Evolutionary conservation across 1,284 basidiomycete genomes (phyloP), one percentile per base, ranked within the genome.

Genomic region (Irpex lacteus): DNA sequence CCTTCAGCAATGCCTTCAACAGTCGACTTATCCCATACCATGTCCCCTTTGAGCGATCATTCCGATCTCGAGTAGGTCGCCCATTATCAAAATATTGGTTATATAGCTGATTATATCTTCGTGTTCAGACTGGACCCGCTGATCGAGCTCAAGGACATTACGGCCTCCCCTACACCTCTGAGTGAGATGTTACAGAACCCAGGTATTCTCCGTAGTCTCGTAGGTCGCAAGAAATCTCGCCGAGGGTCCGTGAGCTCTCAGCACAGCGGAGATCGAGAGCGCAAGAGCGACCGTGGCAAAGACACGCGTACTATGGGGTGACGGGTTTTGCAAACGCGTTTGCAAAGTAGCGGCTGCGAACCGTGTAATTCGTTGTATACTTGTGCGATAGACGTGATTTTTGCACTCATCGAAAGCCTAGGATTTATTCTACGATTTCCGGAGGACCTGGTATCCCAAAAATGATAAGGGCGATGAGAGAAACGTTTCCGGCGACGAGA

Each of bases 161-260:
- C 71, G 38, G 61, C 68, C n/a, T 71, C 74, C 18, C 74, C 75
- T 5, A 71, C 73, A 15, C 74, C 75, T 4, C 71, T 76, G 52
- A 68, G 70, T 65, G 74, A 72, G 64, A 70, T 76, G 63, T 70
- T 76, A 15, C 75, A 74, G 50, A 74, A 75, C 60, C 74, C 75
- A 6, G 66, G 67, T 37, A 65, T 74, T 56, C 69, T 76, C 19
- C 67, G 68, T 47, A 68, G 68, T 52, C 68, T 75, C 56, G 69
- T 74, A 50, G 66, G 71, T 13, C 66, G 67, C 58, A 74, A 71
- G 71, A 74, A 72, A 59, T 44, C 68, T 9, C 68, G 73, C 13
- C 70, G 74, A 9, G 70, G 66, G 5, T 73, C 73, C 4, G 67
- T 70, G 8, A 66, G 65, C 61, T 69, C 71, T 59, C 70, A 71